These are phyloP conservation scores for Lactuca sativa DNA, from an alignment of 129 eudicot genomes.

Conservation along the genomic window DNA sequence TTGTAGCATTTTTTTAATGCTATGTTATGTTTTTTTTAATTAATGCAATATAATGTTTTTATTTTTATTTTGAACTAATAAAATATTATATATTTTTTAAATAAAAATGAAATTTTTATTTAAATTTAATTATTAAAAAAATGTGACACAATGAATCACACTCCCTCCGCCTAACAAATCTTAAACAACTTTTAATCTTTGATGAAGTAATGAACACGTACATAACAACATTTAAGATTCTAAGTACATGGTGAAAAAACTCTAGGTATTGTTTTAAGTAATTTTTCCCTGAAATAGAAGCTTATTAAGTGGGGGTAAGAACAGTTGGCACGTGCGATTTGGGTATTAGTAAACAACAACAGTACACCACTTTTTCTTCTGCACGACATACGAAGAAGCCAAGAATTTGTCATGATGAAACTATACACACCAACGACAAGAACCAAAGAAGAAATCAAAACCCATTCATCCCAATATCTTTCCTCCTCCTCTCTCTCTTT, in stretches of 20 bases:
- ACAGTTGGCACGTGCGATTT: constrained; percentile 44
- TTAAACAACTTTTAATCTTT: neutral
- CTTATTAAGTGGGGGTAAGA: constrained; percentile 18
- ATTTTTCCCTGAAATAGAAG: constrained; percentile 22
- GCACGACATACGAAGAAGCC: constrained; percentile 41
- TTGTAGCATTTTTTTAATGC: too few species aligned
- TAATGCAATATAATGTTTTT: too few species aligned
- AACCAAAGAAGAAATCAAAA: constrained; percentile 17
- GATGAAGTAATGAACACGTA: too few species aligned
- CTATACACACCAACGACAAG: constrained; percentile 27
- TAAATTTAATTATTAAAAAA: too few species aligned
- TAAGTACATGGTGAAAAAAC: neutral
- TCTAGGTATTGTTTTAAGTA: neutral
- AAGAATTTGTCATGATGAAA: constrained; percentile 32
- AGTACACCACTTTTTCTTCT: constrained; percentile 23
- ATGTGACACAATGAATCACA: too few species aligned
- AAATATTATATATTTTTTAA: too few species aligned
- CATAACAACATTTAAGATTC: neutral
- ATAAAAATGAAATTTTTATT: too few species aligned
- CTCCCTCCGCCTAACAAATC: neutral
- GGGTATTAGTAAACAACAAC: constrained; percentile 20
- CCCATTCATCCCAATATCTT: constrained; percentile 14
- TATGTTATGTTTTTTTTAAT: too few species aligned
- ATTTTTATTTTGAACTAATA: too few species aligned
- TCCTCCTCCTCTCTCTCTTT: constrained; percentile 3